phyloP scores from a whole-genome alignment of 257 asterid species.

The Ocimum tenuiflorum region DNA sequence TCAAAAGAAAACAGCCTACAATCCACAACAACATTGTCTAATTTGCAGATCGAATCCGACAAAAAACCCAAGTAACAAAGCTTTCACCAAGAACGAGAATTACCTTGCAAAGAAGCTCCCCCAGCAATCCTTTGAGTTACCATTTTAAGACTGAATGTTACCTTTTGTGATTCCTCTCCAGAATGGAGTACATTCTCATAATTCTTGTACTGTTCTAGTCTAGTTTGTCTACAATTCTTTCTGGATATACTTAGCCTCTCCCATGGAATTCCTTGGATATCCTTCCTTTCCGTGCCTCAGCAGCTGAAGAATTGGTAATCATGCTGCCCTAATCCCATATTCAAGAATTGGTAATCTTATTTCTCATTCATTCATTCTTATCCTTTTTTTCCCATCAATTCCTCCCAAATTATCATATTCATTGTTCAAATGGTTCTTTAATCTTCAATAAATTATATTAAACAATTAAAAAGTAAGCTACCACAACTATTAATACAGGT shows the following conservation, averaged over 20 bases:
- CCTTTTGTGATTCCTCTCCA: conserved; percentile 48
- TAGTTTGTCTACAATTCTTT: conserved; percentile 52
- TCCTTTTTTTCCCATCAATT: too few species aligned
- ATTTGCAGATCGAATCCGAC: neutral
- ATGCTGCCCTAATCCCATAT: conserved; percentile 39
- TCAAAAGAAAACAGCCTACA: neutral
- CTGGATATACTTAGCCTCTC: conserved; percentile 48
- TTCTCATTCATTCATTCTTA: too few species aligned
- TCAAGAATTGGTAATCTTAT: too few species aligned
- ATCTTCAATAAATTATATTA: too few species aligned
- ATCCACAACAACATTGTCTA: neutral
- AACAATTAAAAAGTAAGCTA: too few species aligned
- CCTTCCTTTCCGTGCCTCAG: conserved; percentile 57
- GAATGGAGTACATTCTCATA: conserved; percentile 49
- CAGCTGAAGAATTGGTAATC: conserved; percentile 52
- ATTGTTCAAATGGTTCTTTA: too few species aligned
- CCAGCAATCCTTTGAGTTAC: conserved; percentile 36
- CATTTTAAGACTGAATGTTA: conserved; percentile 10
- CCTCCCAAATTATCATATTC: too few species aligned
- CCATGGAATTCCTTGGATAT: conserved; percentile 70
- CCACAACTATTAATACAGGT: too few species aligned
- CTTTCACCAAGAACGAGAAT: conserved; percentile 10
- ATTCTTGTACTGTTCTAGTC: conserved; percentile 56
- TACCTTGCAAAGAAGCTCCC: conserved; percentile 62
- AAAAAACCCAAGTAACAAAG: neutral